Evolutionary conservation across 768 basidiomycete species (phyloP).

Genomic region (Coprinopsis marcescibilis): DNA sequence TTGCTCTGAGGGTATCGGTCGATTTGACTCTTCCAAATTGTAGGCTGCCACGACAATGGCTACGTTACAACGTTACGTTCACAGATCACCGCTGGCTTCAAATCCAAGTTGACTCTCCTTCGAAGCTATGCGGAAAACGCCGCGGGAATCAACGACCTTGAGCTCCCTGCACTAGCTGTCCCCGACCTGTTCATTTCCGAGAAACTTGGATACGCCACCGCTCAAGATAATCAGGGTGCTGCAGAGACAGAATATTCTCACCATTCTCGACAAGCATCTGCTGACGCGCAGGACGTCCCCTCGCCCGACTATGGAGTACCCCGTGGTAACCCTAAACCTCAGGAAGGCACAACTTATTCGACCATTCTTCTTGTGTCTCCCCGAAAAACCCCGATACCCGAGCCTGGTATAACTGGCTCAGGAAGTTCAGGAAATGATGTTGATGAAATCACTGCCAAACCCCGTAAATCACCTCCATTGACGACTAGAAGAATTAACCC

Average conservation of each 20-base stretch:
- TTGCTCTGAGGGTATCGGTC: background rate
- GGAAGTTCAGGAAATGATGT: constrained; percentile 44
- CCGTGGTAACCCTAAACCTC: background rate
- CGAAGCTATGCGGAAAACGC: constrained; percentile 61
- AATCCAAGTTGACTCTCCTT: constrained; percentile 59
- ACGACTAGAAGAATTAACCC: constrained; percentile 44
- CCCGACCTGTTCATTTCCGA: constrained; percentile 56
- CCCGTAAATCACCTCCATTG: constrained; percentile 26
- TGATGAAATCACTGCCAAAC: constrained; percentile 27
- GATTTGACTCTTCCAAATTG: background rate
- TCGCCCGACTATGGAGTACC: background rate
- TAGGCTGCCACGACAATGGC: constrained; percentile 72
- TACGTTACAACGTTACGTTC: constrained; percentile 59
- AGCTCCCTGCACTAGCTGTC: constrained; percentile 46
- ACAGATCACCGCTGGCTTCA: constrained; percentile 58
- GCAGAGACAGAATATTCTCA: no score
- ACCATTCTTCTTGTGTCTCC: background rate
- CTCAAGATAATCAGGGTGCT: no score
- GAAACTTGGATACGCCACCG: constrained; percentile 33
- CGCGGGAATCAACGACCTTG: constrained; percentile 49
- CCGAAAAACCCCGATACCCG: constrained; percentile 1
- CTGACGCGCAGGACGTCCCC: background rate
- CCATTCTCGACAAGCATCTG: background rate
- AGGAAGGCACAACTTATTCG: background rate
- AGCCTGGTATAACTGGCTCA: constrained; percentile 21